Percentiles rank a stretch among this genome's conserved stretches.
These are phyloP conservation scores for Byssoonygena ceratinophila DNA, from an alignment of 2,329 filamentous ascomycete genomes.

Conservation along the genomic window DNA sequence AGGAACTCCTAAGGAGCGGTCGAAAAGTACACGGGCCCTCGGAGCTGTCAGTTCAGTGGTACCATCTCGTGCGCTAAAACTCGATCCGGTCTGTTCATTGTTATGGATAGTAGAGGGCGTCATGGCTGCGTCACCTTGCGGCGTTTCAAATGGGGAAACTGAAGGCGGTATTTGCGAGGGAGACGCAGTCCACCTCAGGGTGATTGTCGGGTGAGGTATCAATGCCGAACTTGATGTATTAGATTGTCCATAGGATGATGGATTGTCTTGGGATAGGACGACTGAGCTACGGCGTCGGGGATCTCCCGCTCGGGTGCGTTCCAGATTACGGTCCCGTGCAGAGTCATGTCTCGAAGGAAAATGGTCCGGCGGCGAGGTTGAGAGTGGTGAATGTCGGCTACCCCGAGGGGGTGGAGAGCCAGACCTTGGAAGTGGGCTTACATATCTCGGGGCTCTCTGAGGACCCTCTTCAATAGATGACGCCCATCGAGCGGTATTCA, in stretches of 20 bases:
- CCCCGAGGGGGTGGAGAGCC: constrained; percentile 21
- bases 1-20: constrained; percentile 5
- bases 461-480: constrained; percentile 20
- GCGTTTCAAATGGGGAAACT: constrained; percentile 18
- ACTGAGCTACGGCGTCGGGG: constrained; percentile 34
- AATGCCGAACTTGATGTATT: constrained; percentile 20
- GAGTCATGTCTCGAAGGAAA: constrained; percentile 25
- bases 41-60: not conserved
- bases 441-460: constrained; percentile 23
- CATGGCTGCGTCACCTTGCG: constrained; percentile 18
- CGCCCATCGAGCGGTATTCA: constrained; percentile 34
- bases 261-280: constrained; percentile 31
- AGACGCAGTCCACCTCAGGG: constrained; percentile 33
- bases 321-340: constrained; percentile 25
- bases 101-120: constrained; percentile 9
- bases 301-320: constrained; percentile 21
- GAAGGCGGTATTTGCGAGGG: constrained; percentile 31
- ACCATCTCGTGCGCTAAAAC: not conserved
- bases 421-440: constrained; percentile 23
- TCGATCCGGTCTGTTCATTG: not conserved
- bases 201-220: constrained; percentile 26
- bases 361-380: constrained; percentile 26
- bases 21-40: constrained; percentile 10
- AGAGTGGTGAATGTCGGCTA: constrained; percentile 25
- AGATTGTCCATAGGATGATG: constrained; percentile 8